Conservation (phyloP, 208 protist species). For the Acanthamoeba royreba region DNA sequence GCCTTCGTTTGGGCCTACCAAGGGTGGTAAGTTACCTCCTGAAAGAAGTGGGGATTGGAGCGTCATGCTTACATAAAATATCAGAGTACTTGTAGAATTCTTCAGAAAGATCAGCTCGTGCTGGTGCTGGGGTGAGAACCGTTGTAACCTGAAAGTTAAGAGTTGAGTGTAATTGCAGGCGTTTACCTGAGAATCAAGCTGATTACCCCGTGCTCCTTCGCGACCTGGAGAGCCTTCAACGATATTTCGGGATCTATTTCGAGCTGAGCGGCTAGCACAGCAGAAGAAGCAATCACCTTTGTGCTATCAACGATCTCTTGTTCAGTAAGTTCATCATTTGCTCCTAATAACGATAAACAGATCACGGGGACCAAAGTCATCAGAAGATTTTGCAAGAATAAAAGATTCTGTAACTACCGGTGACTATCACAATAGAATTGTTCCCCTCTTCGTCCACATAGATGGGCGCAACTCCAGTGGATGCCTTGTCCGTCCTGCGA, state of each 20-base stretch:
- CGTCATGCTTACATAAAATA: not conserved
- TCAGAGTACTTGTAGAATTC: not conserved
- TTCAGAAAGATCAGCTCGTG: not conserved
- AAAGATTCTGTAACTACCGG: not conserved
- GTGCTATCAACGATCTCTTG: not conserved
- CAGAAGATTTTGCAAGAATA: not conserved
- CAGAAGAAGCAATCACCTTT: not conserved
- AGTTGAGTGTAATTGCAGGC: no score
- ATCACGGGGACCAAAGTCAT: not conserved
- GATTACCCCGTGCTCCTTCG: not conserved
- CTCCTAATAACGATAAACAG: not conserved
- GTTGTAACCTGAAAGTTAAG: not conserved
- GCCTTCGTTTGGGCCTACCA: not conserved
- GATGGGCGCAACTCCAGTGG: not conserved
- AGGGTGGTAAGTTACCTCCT: not conserved
- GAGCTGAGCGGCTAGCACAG: not conserved
- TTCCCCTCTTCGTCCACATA: not conserved
- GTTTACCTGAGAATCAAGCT: no score
- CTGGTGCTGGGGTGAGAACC: not conserved
- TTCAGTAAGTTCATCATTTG: not conserved
- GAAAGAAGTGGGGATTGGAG: not conserved
- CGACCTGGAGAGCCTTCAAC: not conserved
- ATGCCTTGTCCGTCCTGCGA: not conserved
- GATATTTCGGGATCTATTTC: not conserved
- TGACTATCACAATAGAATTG: slow-evolving; percentile 7